phyloP scores from a whole-genome alignment of 2,329 filamentous ascomycete genomes.

The Lecanicillium sp. region DNA sequence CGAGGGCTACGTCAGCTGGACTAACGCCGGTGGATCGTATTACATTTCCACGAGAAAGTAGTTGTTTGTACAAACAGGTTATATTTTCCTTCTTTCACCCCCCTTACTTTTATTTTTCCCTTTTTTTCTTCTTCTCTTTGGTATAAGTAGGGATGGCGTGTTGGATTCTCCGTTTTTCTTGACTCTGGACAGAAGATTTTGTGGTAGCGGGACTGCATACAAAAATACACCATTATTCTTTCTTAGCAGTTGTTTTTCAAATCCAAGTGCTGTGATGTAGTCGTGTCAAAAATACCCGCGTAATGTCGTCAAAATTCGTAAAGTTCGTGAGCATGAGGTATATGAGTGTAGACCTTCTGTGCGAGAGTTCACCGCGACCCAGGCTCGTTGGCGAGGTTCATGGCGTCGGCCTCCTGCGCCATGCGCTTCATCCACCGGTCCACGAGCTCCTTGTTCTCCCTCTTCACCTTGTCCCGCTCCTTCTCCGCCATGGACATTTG shows the following conservation, averaged over 20 bases:
- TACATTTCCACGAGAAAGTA: conserved; percentile 79
- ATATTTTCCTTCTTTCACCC: no score
- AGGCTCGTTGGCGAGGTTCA: conserved; percentile 64
- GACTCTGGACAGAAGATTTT: neutral
- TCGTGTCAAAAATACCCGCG: no score
- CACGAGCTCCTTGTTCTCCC: conserved; percentile 83
- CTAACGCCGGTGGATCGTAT: conserved; percentile 73
- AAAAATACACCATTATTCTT: conserved; percentile 7
- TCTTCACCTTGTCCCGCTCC: conserved; percentile 62
- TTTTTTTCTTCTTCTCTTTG: neutral
- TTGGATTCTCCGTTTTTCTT: conserved; percentile 13
- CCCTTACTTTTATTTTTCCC: neutral
- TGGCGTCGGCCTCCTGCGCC: conserved; percentile 76
- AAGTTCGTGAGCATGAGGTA: no score
- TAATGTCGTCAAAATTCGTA: no score
- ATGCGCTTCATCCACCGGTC: conserved; percentile 88
- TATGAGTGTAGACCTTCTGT: no score
- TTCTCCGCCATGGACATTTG: conserved; percentile 84
- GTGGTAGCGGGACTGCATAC: conserved; percentile 13
- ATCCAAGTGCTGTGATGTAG: no score
- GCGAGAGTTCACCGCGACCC: neutral
- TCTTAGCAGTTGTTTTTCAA: no score
- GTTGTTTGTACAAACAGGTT: conserved; percentile 5
- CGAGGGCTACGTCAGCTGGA: conserved; percentile 86
- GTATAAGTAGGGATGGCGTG: conserved; percentile 14